These are phyloP conservation scores for Plasmopara viticola DNA, from an alignment of 352 stramenopile genomes.

Conservation along the genomic window DNA sequence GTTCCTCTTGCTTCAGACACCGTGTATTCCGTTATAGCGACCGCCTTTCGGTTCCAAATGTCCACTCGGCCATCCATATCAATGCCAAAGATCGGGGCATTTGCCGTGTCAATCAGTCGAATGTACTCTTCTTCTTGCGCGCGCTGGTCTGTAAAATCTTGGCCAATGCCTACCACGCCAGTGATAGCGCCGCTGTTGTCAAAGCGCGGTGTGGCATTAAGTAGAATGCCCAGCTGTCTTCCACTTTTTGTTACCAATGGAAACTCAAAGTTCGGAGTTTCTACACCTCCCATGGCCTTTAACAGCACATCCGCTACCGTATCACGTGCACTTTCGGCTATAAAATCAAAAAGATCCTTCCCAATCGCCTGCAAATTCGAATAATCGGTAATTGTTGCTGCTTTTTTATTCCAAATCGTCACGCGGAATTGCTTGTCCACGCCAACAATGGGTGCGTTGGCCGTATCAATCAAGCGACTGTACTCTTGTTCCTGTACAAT, in stretches of 20 bases:
- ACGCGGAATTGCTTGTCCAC: conserved; percentile 76
- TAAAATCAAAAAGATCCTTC: conserved; percentile 62
- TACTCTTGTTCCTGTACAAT: conserved; percentile 81
- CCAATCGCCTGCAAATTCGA: conserved; percentile 82
- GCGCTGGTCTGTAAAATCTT: conserved; percentile 77
- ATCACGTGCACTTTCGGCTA: conserved; percentile 53
- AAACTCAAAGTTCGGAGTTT: conserved; percentile 85
- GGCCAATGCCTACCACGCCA: conserved; percentile 70
- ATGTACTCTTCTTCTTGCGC: conserved; percentile 85
- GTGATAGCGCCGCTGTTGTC: conserved; percentile 67
- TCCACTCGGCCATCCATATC: conserved; percentile 78
- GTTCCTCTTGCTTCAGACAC: conserved; percentile 83
- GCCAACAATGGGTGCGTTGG: conserved; percentile 79
- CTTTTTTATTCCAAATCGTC: conserved; percentile 93
- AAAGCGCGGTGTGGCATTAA: conserved; percentile 74
- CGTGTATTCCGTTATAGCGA: conserved; percentile 87
- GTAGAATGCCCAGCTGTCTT: conserved; percentile 62
- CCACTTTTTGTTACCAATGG: conserved; percentile 69
- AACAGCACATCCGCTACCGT: conserved; percentile 60
- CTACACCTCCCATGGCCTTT: conserved; percentile 53
- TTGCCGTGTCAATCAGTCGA: conserved; percentile 85
- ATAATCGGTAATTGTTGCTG: conserved; percentile 84
- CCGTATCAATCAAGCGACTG: conserved; percentile 71
- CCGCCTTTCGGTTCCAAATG: conserved; percentile 89
- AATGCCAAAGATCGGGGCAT: conserved; percentile 87